Evolutionary conservation across 768 basidiomycete species (phyloP).

Genomic region (Suillus sp.): DNA sequence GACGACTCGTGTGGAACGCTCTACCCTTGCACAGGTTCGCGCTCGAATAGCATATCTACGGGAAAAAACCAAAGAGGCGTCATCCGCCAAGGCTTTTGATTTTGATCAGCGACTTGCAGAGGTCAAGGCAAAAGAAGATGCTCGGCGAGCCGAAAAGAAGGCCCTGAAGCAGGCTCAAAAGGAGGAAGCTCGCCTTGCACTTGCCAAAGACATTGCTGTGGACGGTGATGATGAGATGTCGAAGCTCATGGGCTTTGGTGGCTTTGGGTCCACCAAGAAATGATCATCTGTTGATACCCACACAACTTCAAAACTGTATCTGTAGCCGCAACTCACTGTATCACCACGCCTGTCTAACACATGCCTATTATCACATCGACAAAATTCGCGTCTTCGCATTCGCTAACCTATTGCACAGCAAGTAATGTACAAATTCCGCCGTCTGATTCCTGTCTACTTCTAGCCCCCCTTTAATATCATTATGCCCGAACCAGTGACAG

Average conservation of each 20-base stretch:
- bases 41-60: conserved; percentile 85
- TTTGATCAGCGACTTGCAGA: conserved; percentile 89
- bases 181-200: conserved; percentile 67
- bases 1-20: conserved; percentile 87
- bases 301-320: conserved; percentile 14
- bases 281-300: conserved; percentile 38
- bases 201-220: conserved; percentile 51
- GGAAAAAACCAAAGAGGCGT: conserved; percentile 82
- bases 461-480: conserved; percentile 6
- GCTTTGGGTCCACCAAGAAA: conserved; percentile 87
- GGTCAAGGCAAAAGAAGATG: conserved; percentile 71
- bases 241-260: conserved; percentile 87
- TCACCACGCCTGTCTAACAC: conserved; percentile 11
- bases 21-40: conserved; percentile 91
- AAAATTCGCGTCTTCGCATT: neutral
- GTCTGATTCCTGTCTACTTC: conserved; percentile 1
- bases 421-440: conserved; percentile 26
- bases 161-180: conserved; percentile 78
- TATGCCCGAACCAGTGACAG: conserved; percentile 59
- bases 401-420: conserved; percentile 15
- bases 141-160: conserved; percentile 71
- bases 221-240: conserved; percentile 69
- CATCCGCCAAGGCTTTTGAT: conserved; percentile 88
- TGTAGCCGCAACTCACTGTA: conserved; percentile 22
- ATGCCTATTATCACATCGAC: neutral